These are phyloP conservation scores for Jaminaea rosea DNA, from an alignment of 1,284 basidiomycete species.

Conservation along the genomic window DNA sequence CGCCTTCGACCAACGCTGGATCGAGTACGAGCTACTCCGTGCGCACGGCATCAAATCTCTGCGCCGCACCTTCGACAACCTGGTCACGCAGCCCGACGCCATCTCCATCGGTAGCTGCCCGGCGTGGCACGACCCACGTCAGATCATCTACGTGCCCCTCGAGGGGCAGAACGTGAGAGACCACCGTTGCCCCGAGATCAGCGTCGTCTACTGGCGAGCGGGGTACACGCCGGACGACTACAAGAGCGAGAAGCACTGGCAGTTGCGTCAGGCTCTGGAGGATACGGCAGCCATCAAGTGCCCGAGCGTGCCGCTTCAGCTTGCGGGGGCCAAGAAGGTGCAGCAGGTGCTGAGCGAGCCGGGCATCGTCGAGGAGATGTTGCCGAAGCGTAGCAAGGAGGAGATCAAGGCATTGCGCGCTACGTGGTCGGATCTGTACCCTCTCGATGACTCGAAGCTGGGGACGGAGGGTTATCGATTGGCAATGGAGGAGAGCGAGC, in stretches of 20 bases:
- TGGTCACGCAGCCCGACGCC: conserved; percentile 11
- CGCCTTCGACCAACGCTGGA: conserved; percentile 81
- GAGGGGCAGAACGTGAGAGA: conserved; percentile 57
- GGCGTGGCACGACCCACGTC: neutral
- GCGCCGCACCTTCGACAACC: conserved; percentile 26
- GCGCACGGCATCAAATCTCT: conserved; percentile 47
- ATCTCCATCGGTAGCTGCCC: conserved; percentile 2
- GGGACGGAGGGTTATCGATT: conserved; percentile 53
- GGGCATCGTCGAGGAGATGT: conserved; percentile 65
- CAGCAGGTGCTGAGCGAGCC: conserved; percentile 76
- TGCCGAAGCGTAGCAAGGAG: conserved; percentile 7
- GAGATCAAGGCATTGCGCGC: conserved; percentile 11
- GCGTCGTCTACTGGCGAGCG: conserved; percentile 75
- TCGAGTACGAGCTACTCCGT: conserved; percentile 77
- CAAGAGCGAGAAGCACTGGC: conserved; percentile 58
- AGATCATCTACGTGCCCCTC: no score
- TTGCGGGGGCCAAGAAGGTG: conserved; percentile 91
- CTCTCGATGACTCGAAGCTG: conserved; percentile 47
- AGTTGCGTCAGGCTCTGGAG: conserved; percentile 67
- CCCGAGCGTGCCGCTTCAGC: conserved; percentile 78
- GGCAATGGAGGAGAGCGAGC: conserved; percentile 54
- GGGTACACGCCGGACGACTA: conserved; percentile 83
- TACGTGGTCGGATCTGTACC: conserved; percentile 34
- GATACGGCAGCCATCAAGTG: conserved; percentile 80
- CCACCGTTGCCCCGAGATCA: no score